Percentiles rank a stretch among this genome's conserved stretches.
Evolutionary conservation across 345 rosid genomes (phyloP).

Genomic region (Chamaenerion angustifolium): DNA sequence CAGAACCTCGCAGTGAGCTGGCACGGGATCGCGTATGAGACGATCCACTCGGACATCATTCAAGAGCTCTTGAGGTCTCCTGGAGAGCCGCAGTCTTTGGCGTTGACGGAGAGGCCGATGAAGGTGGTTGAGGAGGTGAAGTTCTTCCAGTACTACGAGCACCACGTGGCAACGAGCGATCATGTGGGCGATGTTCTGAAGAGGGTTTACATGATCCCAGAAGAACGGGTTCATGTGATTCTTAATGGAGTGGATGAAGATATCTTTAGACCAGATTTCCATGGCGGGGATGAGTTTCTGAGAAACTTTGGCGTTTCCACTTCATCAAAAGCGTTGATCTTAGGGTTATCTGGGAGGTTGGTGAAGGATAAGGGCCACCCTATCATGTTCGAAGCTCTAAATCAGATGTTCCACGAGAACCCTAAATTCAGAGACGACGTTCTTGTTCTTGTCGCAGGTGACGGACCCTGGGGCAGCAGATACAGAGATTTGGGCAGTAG

Average conservation of each 20-base stretch:
- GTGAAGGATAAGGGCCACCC: slow-evolving; percentile 90
- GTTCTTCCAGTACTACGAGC: slow-evolving; percentile 69
- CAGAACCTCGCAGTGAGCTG: slow-evolving; percentile 59
- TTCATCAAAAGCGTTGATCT: slow-evolving; percentile 24
- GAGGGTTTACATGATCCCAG: slow-evolving; percentile 88
- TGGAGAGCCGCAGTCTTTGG: slow-evolving; percentile 36
- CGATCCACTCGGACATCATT: slow-evolving; percentile 77
- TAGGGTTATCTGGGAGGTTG: slow-evolving; percentile 85
- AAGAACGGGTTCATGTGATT: slow-evolving; percentile 77
- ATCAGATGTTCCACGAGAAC: slow-evolving; percentile 44
- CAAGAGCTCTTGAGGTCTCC: slow-evolving; percentile 58
- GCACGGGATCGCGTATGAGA: slow-evolving; percentile 93
- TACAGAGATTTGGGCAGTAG: slow-evolving; percentile 50
- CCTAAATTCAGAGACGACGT: slow-evolving; percentile 27
- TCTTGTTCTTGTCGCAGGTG: slow-evolving; percentile 64
- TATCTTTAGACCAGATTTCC: slow-evolving; percentile 46
- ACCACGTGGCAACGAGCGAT: slow-evolving; percentile 90
- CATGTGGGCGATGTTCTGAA: slow-evolving; percentile 79
- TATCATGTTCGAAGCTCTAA: slow-evolving; percentile 59
- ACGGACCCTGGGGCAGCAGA: slow-evolving; percentile 90
- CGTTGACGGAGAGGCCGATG: slow-evolving; percentile 39
- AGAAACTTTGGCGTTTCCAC: slow-evolving; percentile 34
- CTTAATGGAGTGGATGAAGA: slow-evolving; percentile 73
- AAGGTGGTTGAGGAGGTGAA: slow-evolving; percentile 74
- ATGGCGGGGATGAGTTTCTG: slow-evolving; percentile 32